These are phyloP conservation scores for Penicillium brevicompactum DNA, from an alignment of 2,329 filamentous ascomycete genomes.

Conservation along the genomic window DNA sequence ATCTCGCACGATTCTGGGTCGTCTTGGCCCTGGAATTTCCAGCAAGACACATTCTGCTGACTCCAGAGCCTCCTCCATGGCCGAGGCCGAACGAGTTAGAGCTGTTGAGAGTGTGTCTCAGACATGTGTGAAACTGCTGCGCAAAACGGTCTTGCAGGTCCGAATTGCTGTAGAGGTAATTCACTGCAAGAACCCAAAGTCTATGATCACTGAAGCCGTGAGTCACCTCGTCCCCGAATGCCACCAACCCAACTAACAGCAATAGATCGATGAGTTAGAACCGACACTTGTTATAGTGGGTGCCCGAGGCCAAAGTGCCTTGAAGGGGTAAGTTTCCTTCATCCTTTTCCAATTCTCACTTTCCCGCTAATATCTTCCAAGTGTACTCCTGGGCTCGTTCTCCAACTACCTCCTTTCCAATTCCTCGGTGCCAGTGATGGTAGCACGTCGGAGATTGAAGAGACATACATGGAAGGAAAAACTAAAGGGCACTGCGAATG, in stretches of 20 bases:
- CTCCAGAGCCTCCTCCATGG: conserved; percentile 56
- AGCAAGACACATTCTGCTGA: conserved; percentile 49
- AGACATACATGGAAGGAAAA: conserved; percentile 76
- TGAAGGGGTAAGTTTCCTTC: conserved; percentile 74
- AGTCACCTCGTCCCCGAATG: conserved; percentile 31
- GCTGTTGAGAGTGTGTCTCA: conserved; percentile 84
- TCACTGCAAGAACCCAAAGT: conserved; percentile 96
- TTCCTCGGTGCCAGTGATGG: conserved; percentile 96
- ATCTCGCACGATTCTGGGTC: conserved; percentile 36
- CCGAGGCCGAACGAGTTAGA: conserved; percentile 76
- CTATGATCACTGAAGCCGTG: conserved; percentile 89
- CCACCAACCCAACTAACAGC: conserved; percentile 2
- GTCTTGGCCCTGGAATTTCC: conserved; percentile 40
- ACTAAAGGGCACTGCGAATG: conserved; percentile 60
- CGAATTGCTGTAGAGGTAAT: conserved; percentile 93
- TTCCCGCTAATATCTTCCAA: conserved; percentile 39
- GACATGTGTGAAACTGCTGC: conserved; percentile 77
- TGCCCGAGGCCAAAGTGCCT: conserved; percentile 82
- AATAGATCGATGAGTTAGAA: conserved; percentile 81
- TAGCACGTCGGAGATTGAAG: conserved; percentile 83
- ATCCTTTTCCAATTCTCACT: not conserved
- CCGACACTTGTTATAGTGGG: conserved; percentile 93
- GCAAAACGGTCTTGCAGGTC: conserved; percentile 90
- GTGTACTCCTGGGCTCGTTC: conserved; percentile 92
- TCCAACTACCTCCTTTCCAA: conserved; percentile 97